Evolutionary conservation across 345 rosid species (phyloP).

Genomic region (Trapa bicornis): DNA sequence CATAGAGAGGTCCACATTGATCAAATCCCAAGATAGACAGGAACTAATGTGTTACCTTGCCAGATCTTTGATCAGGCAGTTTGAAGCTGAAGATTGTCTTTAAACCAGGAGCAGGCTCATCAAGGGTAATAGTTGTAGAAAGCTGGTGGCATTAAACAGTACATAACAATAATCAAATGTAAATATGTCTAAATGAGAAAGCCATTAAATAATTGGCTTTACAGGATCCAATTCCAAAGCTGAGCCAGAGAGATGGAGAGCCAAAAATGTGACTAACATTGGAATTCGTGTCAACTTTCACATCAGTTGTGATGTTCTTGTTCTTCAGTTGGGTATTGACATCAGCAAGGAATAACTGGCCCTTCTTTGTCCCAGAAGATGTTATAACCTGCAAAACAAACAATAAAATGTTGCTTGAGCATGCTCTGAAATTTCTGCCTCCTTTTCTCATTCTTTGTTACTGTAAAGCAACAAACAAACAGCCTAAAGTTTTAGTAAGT

Average conservation of each 20-base stretch:
- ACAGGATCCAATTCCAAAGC: neutral
- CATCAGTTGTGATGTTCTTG: constrained; percentile 75
- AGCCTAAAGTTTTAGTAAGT: neutral
- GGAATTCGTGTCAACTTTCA: constrained; percentile 74
- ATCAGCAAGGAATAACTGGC: constrained; percentile 71
- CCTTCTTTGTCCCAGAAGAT: constrained; percentile 65
- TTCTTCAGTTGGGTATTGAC: constrained; percentile 76
- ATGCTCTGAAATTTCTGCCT: neutral
- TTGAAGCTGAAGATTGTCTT: constrained; percentile 72
- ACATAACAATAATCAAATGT: neutral
- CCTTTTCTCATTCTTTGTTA: neutral
- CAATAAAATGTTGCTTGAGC: neutral
- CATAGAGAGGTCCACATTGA: neutral
- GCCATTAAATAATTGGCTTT: neutral
- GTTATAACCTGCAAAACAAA: constrained; percentile 47
- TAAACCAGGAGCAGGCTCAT: constrained; percentile 86
- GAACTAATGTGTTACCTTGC: constrained; percentile 43
- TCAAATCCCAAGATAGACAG: neutral
- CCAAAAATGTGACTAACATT: constrained; percentile 22
- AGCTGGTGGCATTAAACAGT: constrained; percentile 28
- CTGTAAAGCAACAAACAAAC: neutral
- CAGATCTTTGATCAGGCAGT: constrained; percentile 88
- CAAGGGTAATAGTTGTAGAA: constrained; percentile 55
- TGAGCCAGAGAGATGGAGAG: neutral
- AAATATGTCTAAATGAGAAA: neutral